A percentile compares a stretch with the other conserved stretches of the same genome.
Conservation (phyloP, 176 grass and related monocot species). For the Triticum timopheevii region DNA sequence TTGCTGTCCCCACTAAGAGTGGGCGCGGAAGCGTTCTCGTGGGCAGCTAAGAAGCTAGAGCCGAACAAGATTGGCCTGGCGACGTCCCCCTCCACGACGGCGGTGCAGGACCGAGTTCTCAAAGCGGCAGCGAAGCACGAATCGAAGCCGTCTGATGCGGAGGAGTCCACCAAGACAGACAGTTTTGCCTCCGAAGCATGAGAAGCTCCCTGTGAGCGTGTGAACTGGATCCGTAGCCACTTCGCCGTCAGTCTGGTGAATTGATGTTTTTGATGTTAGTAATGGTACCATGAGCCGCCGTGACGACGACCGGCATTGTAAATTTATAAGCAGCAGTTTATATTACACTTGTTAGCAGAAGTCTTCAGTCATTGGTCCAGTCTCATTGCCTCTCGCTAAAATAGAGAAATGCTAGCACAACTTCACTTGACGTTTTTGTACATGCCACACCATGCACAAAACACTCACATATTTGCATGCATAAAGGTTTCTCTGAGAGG, state of each 20-base stretch:
- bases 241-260: background rate
- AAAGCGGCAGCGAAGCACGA: slow-evolving; percentile 92
- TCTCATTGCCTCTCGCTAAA: background rate
- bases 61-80: slow-evolving; percentile 79
- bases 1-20: slow-evolving; percentile 62
- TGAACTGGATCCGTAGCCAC: background rate
- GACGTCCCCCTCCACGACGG: slow-evolving; percentile 84
- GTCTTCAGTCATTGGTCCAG: background rate
- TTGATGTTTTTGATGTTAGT: slow-evolving; percentile 25
- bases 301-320: slow-evolving; percentile 28
- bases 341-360: background rate
- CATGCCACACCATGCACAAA: background rate
- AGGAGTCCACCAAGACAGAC: slow-evolving; percentile 53
- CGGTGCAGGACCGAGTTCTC: slow-evolving; percentile 83
- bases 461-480: no score
- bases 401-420: background rate
- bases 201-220: background rate
- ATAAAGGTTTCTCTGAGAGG: no score
- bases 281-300: background rate
- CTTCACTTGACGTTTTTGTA: background rate
- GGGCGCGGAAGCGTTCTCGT: slow-evolving; percentile 62
- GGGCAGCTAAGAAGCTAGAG: slow-evolving; percentile 67
- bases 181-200: slow-evolving; percentile 64
- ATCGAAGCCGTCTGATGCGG: slow-evolving; percentile 65
- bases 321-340: slow-evolving; percentile 26